phyloP scores from a whole-genome alignment of 148 eudicot genomes.

The Fagopyrum homotropicum region DNA sequence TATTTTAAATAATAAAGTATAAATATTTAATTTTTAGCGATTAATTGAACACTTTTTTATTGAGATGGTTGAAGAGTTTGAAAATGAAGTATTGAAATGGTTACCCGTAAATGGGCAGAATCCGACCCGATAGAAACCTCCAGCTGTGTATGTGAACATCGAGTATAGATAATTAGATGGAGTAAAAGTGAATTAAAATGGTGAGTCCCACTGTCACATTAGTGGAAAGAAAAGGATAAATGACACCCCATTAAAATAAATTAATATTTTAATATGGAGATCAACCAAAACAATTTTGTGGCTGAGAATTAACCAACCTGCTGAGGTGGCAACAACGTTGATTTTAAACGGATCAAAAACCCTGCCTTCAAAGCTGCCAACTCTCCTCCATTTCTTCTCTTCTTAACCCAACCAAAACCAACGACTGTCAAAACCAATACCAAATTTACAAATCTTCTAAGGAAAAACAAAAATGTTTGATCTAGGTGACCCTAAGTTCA shows the following conservation, averaged over 20 bases:
- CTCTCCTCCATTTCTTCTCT: neutral
- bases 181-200: neutral
- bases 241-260: neutral
- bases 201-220: neutral
- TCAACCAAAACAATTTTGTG: constrained; percentile 48
- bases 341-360: constrained; percentile 50
- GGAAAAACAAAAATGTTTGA: constrained; percentile 22
- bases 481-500: constrained; percentile 50
- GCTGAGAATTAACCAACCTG: constrained; percentile 39
- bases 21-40: no score
- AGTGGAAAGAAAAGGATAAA: neutral
- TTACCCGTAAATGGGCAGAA: no score
- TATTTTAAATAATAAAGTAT: no score
- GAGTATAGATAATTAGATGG: neutral
- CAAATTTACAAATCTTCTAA: no score
- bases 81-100: no score
- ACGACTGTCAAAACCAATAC: neutral
- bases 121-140: no score
- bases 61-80: no score
- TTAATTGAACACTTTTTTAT: no score
- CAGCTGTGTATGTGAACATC: no score
- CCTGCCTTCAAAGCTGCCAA: constrained; percentile 35
- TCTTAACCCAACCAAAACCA: neutral
- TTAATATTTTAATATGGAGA: neutral
- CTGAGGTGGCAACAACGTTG: constrained; percentile 58